A percentile compares a stretch with the other conserved stretches of the same genome.
These are phyloP conservation scores for Fusarium incarnatum DNA, from an alignment of 2,329 filamentous ascomycete species.

Conservation along the genomic window DNA sequence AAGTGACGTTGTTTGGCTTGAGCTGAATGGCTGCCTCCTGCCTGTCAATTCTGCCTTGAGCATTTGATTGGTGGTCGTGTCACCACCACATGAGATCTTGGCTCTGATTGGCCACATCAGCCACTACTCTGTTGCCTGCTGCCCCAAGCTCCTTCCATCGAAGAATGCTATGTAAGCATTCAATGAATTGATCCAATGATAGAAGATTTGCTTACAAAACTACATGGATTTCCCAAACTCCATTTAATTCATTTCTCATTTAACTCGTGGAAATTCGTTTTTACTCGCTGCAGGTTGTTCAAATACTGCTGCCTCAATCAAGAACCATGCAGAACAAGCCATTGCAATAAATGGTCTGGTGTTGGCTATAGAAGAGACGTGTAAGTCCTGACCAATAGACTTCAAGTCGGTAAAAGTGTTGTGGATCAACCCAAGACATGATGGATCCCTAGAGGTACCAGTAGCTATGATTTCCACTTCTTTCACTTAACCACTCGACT, in stretches of 20 bases:
- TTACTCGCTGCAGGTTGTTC: not conserved
- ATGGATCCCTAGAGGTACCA: no score
- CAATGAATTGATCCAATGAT: not conserved
- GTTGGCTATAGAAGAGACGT: no score
- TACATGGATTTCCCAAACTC: not conserved
- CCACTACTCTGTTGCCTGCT: slow-evolving; percentile 22
- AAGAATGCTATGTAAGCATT: not conserved
- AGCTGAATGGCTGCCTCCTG: slow-evolving; percentile 21
- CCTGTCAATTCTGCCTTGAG: slow-evolving; percentile 13
- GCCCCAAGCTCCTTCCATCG: not conserved
- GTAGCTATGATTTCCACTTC: no score
- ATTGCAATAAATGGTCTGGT: no score
- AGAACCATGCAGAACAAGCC: not conserved
- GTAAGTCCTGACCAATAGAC: no score
- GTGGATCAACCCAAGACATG: no score
- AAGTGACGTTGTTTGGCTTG: not conserved
- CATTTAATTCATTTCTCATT: not conserved
- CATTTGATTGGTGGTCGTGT: not conserved
- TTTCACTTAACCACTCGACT: no score
- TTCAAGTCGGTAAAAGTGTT: no score
- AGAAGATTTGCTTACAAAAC: not conserved
- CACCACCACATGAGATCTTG: rapidly evolving
- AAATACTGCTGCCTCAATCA: not conserved
- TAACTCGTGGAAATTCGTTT: not conserved
- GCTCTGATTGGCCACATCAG: slow-evolving; percentile 9